Conservation (phyloP, 139 green algal species). For the Coccomyxa sp. region DNA sequence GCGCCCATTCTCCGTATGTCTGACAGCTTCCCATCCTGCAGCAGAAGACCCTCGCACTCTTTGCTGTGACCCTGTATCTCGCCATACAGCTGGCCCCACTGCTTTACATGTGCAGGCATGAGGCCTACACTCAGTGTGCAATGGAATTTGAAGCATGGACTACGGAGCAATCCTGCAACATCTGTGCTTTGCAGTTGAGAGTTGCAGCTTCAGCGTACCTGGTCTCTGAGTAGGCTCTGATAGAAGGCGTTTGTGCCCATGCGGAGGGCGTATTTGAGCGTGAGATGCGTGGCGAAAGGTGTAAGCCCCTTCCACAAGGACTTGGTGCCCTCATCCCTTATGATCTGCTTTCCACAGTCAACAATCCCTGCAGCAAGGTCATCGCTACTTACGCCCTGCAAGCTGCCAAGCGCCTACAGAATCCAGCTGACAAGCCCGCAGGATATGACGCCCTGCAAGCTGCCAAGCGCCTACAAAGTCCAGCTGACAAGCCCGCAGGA, state of each 20-base stretch:
- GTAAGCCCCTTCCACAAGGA: slow-evolving; percentile 93
- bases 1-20: slow-evolving; percentile 55
- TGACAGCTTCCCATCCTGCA: slow-evolving; percentile 57
- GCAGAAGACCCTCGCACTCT: no score
- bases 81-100: no score
- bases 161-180: not conserved
- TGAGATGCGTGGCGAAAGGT: slow-evolving; percentile 92
- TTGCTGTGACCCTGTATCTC: no score
- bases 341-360: slow-evolving; percentile 70
- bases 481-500: no score
- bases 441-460: not conserved
- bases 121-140: not conserved
- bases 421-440: not conserved
- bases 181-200: no score
- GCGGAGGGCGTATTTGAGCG: slow-evolving; percentile 92
- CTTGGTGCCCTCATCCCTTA: slow-evolving; percentile 71
- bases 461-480: no score
- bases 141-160: not conserved
- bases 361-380: slow-evolving; percentile 60
- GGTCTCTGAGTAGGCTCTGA: slow-evolving; percentile 65
- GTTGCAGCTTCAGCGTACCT: no score
- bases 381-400: no score
- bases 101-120: no score
- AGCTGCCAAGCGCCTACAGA: no score
- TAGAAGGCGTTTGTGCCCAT: slow-evolving; percentile 92